Evolutionary conservation across 179 eudicot genomes (phyloP).

Genomic region (Spinacia oleracea): DNA sequence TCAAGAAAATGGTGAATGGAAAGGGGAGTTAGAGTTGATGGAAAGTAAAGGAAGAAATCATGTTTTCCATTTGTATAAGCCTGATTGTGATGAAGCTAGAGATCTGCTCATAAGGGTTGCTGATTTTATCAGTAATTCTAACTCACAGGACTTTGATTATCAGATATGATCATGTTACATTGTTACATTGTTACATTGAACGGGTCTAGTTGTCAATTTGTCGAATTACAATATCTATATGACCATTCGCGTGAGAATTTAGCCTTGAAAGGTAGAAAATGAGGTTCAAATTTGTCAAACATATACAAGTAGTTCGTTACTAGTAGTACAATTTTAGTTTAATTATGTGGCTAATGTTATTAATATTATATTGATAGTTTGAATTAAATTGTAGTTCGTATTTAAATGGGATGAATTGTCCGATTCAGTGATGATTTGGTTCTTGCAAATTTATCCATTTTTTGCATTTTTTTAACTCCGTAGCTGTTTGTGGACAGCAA

Average conservation of each 20-base stretch:
- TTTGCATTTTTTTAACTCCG: no score
- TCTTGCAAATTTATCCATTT: no score
- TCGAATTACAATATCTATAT: no score
- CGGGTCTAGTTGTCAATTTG: not conserved
- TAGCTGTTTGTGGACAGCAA: no score
- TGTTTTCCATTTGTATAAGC: slow-evolving; percentile 43
- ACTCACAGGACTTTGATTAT: not conserved
- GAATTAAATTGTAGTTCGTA: no score
- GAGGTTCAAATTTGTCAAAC: not conserved
- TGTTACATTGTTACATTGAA: no score
- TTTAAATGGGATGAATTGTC: not conserved
- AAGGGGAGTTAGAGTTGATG: slow-evolving; percentile 27
- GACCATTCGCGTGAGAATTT: not conserved
- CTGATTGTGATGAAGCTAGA: slow-evolving; percentile 32
- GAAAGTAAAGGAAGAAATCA: slow-evolving; percentile 33
- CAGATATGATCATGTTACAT: not conserved
- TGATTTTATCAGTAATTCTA: slow-evolving; percentile 20
- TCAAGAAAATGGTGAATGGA: slow-evolving; percentile 22
- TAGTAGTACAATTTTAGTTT: not conserved
- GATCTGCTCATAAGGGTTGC: slow-evolving; percentile 33
- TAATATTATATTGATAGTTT: no score
- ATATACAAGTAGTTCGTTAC: not conserved
- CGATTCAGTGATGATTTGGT: no score
- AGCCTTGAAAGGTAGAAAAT: not conserved
- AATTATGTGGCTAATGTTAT: not conserved